Base-by-base conservation (phyloP, 257 asterid species). In the Oldenlandia corymbosa region DNA sequence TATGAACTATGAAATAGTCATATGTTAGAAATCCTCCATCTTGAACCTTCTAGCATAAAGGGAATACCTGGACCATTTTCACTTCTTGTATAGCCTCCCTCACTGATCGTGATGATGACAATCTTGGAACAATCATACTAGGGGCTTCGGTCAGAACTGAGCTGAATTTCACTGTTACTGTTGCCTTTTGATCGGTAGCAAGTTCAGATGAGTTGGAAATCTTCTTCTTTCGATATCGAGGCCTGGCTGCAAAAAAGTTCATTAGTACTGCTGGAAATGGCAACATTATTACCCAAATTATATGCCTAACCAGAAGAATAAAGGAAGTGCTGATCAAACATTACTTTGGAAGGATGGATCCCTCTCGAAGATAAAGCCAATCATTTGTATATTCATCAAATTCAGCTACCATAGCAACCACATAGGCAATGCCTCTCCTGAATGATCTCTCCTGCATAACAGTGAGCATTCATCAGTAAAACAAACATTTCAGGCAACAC, bases 331-430 rank as follows among this genome's bases (percentile, higher is more conserved):
- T 10, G 39, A 39, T 0, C 18, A 12, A 32, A 61, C 18, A 54
- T 78, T 91, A 91, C 97, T 85, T 92, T 62, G 98, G 98, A 68
- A 92, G 88, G 26, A 92, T 73, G 32, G 97, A 83, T 61, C 98
- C 96, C 74, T 88, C 94, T 6, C 95, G 88, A 59, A 91, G 98
- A 66, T 91, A 91, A 67, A 91, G 96, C 95, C 88, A 88, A 73
- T 91, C 98, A 18, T 91, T 91, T 31, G 98, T 91, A 56, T 91
- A 91, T 85, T 91, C 98, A 36, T 91, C 98, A 46, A 91, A 91
- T 67, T 89, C 98, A 0, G 95, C 98, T 58, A 88, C 92, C 98
- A 91, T 91, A 20, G 98, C 96, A 48, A 91, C 68, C 67, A 84
- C 86, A 53, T 77, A 91, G 27, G 96, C 94, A 42, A 80, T 63